phyloP scores from a whole-genome alignment of 495 filamentous ascomycete species.

The Aspergillus affinis region DNA sequence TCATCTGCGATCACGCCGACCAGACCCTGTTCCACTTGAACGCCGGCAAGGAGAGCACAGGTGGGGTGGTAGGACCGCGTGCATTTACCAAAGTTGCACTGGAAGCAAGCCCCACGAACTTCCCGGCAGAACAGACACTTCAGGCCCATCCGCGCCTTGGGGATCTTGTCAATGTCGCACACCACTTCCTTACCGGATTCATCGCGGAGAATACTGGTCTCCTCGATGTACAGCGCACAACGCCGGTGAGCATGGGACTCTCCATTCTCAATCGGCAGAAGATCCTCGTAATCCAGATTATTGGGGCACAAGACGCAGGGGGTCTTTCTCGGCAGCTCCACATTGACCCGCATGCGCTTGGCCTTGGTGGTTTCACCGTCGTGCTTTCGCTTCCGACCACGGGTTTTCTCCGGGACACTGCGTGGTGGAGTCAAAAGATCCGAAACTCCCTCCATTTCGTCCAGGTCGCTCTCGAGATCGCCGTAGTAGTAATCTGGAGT shows the following conservation, averaged over 20 bases:
- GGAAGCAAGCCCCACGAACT: conserved; percentile 91
- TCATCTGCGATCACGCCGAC: conserved; percentile 89
- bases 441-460: conserved; percentile 57
- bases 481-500: conserved; percentile 89
- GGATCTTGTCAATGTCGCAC: conserved; percentile 73
- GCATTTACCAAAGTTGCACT: conserved; percentile 95
- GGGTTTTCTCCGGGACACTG: conserved; percentile 63
- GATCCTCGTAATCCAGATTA: conserved; percentile 77
- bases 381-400: conserved; percentile 62
- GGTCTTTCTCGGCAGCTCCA: conserved; percentile 68
- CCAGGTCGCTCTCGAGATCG: conserved; percentile 66
- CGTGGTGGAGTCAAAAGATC: conserved; percentile 79
- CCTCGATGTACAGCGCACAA: conserved; percentile 87
- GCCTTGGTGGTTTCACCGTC: conserved; percentile 59
- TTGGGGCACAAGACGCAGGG: conserved; percentile 96
- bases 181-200: conserved; percentile 69
- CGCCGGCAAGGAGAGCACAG: conserved; percentile 87
- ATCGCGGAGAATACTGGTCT: conserved; percentile 78
- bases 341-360: conserved; percentile 70
- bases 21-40: conserved; percentile 81
- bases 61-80: conserved; percentile 92
- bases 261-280: conserved; percentile 86
- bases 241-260: conserved; percentile 78
- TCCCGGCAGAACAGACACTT: conserved; percentile 94
- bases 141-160: conserved; percentile 83